These are phyloP conservation scores for Penicillium mononematosum DNA, from an alignment of 495 filamentous ascomycete species.

Conservation along the genomic window DNA sequence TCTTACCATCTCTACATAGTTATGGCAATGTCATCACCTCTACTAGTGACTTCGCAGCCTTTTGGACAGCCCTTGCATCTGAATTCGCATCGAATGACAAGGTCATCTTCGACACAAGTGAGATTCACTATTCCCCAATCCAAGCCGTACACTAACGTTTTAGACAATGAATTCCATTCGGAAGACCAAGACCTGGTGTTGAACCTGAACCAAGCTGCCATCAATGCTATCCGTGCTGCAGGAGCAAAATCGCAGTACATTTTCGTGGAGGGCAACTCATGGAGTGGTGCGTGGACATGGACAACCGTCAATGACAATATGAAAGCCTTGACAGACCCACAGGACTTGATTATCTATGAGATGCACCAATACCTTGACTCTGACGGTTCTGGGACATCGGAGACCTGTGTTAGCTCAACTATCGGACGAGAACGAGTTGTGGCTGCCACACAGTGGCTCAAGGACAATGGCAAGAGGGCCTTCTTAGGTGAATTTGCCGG, in stretches of 20 bases:
- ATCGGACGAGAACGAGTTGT: constrained; percentile 60
- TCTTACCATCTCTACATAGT: constrained; percentile 30
- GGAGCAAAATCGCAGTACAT: constrained; percentile 67
- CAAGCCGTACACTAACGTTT: background rate
- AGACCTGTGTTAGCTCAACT: constrained; percentile 55
- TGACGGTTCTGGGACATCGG: constrained; percentile 56
- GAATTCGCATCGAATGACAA: constrained; percentile 56
- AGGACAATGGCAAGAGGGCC: constrained; percentile 60
- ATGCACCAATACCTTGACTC: constrained; percentile 25
- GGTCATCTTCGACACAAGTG: constrained; percentile 56
- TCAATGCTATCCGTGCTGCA: constrained; percentile 62
- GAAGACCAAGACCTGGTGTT: constrained; percentile 64
- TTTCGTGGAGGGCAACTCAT: constrained; percentile 67
- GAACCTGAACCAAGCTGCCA: constrained; percentile 68
- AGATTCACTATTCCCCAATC: background rate
- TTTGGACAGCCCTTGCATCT: constrained; percentile 58
- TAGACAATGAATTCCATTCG: constrained; percentile 69
- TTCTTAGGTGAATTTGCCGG: constrained; percentile 71
- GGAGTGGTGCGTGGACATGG: constrained; percentile 60
- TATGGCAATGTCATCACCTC: constrained; percentile 63
- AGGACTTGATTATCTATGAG: constrained; percentile 17
- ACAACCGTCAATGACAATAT: constrained; percentile 47
- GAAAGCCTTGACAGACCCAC: constrained; percentile 54
- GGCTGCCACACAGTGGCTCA: constrained; percentile 64
- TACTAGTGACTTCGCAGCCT: constrained; percentile 55